Evolutionary conservation across 163 green algal genomes (phyloP).

Genomic region (Chloromonas sp.): DNA sequence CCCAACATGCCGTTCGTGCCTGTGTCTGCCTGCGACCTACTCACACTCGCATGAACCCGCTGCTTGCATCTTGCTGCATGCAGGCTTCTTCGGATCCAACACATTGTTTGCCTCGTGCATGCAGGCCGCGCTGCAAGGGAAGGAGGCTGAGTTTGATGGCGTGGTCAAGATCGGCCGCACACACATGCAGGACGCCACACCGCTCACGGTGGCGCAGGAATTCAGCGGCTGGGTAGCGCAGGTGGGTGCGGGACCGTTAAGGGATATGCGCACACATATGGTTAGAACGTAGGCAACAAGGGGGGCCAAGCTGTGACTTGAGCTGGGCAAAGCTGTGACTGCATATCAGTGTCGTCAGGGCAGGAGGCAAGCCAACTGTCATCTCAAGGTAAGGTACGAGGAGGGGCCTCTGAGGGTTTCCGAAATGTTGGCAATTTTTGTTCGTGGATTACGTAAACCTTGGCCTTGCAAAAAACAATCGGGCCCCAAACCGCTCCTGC

Average conservation of each 20-base stretch:
- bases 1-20: neutral
- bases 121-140: conserved; percentile 48
- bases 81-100: neutral
- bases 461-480: no score
- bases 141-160: conserved; percentile 70
- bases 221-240: conserved; percentile 88
- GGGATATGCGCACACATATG: neutral
- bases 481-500: no score
- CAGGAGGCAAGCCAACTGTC: no score
- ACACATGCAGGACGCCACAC: conserved; percentile 91
- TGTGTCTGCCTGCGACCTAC: neutral
- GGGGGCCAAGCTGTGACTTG: neutral
- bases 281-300: neutral
- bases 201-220: conserved; percentile 93
- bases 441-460: no score
- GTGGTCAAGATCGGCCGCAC: conserved; percentile 98
- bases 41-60: no score
- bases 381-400: neutral
- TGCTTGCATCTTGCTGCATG: conserved; percentile 1
- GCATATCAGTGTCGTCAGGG: neutral
- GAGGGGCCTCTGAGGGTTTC: neutral
- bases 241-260: conserved; percentile 20
- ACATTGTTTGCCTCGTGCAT: conserved; percentile 14
- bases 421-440: no score
- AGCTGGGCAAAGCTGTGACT: neutral